phyloP scores from a whole-genome alignment of 2,329 filamentous ascomycete genomes.

The Boeremia exigua region DNA sequence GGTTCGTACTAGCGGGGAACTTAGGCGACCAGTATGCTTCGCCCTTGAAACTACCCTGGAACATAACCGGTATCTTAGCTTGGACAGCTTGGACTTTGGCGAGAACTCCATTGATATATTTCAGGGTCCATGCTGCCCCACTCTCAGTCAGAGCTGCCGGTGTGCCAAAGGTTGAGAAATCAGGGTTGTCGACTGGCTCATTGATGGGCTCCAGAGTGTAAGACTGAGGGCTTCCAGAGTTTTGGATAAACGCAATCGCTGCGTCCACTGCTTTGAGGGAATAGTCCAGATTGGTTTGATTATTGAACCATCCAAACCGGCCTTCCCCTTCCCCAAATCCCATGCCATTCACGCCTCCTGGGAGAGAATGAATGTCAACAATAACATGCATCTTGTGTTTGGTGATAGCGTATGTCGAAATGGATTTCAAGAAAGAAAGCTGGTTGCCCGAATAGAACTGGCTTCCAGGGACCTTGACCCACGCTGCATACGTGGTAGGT shows the following conservation, averaged over 20 bases:
- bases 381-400: background rate
- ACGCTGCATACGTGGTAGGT: no score
- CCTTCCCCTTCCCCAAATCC: background rate
- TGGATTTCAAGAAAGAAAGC: no score
- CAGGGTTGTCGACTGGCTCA: background rate
- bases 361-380: background rate
- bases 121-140: slow-evolving; percentile 40
- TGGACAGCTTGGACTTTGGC: slow-evolving; percentile 21
- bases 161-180: slow-evolving; percentile 36
- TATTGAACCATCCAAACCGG: background rate
- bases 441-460: no score
- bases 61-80: slow-evolving; percentile 21
- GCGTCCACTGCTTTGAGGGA: background rate
- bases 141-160: slow-evolving; percentile 36
- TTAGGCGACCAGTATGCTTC: slow-evolving; percentile 25
- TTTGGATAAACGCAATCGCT: background rate
- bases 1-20: slow-evolving; percentile 17
- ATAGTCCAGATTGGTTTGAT: background rate
- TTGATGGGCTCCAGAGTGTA: background rate
- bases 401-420: background rate
- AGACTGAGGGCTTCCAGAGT: background rate
- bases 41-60: slow-evolving; percentile 27
- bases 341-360: background rate
- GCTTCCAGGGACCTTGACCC: no score
- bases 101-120: slow-evolving; percentile 36